phyloP scores from a whole-genome alignment of 2,329 filamentous ascomycete genomes.

The Periconia sp. region DNA sequence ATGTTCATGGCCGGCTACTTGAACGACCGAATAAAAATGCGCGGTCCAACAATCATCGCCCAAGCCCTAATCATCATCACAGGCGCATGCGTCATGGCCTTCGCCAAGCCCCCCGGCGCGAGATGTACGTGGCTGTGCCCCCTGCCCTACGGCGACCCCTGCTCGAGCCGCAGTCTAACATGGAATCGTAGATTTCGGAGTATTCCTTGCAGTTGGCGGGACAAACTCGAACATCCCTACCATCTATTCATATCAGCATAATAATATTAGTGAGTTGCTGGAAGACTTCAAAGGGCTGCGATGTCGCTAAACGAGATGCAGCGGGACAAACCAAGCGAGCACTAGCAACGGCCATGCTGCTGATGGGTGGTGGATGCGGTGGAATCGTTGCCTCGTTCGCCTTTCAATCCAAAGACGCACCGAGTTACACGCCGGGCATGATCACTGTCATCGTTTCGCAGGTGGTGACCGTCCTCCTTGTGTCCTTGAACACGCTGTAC shows the following conservation, averaged over 20 bases:
- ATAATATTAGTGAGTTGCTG: slow-evolving; percentile 16
- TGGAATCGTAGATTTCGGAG: too few species aligned
- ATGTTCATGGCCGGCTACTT: slow-evolving; percentile 14
- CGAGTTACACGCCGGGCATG: slow-evolving; percentile 15
- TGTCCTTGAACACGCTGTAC: slow-evolving; percentile 10
- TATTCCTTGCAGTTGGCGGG: slow-evolving; percentile 13
- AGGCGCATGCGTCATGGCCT: slow-evolving; percentile 15
- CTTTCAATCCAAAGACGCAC: slow-evolving; percentile 18
- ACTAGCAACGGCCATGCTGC: slow-evolving; percentile 16
- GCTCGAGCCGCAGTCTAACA: too few species aligned
- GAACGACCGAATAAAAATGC: slow-evolving; percentile 14
- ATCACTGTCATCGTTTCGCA: slow-evolving; percentile 16
- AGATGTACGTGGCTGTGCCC: too few species aligned
- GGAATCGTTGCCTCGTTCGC: slow-evolving; percentile 16
- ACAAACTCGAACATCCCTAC: slow-evolving; percentile 16
- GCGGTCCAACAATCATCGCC: slow-evolving; percentile 10
- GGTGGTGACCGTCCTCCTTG: slow-evolving; percentile 11
- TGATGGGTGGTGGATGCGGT: slow-evolving; percentile 18
- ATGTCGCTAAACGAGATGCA: slow-evolving; percentile 1
- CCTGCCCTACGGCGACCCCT: too few species aligned
- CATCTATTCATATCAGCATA: slow-evolving; percentile 14
- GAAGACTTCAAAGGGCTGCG: background rate
- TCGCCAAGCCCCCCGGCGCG: slow-evolving; percentile 10
- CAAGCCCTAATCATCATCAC: slow-evolving; percentile 10
- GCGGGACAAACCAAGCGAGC: slow-evolving; percentile 19